Evolutionary conservation across 2,329 filamentous ascomycete genomes (phyloP).

Genomic region (Paramyrothecium roridum): DNA sequence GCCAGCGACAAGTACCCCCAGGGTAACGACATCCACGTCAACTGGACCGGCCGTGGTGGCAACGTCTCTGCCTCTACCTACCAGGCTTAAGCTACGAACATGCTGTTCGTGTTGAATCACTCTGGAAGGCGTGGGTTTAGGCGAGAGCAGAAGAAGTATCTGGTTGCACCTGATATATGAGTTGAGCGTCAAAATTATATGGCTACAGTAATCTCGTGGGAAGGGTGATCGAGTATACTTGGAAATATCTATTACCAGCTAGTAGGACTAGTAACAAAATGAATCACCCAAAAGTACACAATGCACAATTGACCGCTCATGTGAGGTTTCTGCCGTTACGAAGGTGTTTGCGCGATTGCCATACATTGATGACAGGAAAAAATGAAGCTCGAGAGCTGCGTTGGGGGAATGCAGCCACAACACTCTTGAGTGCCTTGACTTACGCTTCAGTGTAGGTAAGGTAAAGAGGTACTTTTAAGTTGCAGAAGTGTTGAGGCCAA

Average conservation of each 20-base stretch:
- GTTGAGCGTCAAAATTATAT: neutral
- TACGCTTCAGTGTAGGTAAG: no score
- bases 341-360: no score
- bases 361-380: no score
- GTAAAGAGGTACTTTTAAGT: no score
- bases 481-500: no score
- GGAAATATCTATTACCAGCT: neutral
- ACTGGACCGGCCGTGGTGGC: conserved; percentile 98
- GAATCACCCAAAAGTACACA: neutral
- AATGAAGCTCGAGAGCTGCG: no score
- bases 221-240: neutral
- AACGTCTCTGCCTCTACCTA: conserved; percentile 97
- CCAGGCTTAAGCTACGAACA: conserved; percentile 68
- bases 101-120: neutral
- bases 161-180: neutral
- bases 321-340: no score
- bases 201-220: neutral
- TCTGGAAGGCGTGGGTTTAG: neutral
- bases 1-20: conserved; percentile 77
- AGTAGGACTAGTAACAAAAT: neutral
- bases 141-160: neutral
- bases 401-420: no score
- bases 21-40: conserved; percentile 93
- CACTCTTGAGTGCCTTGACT: no score
- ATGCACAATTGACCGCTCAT: no score